A percentile compares a stretch with the other conserved stretches of the same genome.
phyloP scores from a whole-genome alignment of 75 land plant species.

The Picea glauca region DNA sequence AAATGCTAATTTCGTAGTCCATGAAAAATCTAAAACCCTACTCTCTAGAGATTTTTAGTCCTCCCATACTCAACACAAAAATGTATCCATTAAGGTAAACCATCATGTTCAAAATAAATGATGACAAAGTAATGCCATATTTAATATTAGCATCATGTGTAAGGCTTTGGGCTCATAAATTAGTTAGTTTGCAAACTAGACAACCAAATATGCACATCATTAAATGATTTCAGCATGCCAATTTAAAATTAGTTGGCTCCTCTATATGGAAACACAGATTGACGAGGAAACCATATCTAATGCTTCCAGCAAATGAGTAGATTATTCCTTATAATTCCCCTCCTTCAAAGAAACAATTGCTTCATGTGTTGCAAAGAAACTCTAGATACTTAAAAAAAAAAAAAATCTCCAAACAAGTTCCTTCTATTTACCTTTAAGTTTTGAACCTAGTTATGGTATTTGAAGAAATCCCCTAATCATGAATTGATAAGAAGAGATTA shows the following conservation, averaged over 20 bases:
- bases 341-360: constrained; percentile 4
- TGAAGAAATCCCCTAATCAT: neutral
- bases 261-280: constrained; percentile 1
- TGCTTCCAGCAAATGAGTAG: neutral
- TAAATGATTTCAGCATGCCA: constrained; percentile 7
- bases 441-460: neutral
- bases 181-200: neutral
- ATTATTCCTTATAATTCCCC: neutral
- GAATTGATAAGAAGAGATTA: neutral
- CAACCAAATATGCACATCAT: constrained; percentile 7
- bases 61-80: constrained; percentile 2
- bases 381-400: neutral
- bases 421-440: no score
- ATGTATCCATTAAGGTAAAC: neutral
- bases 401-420: neutral
- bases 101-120: neutral
- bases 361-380: neutral
- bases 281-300: neutral
- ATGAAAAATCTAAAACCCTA: no score
- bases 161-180: neutral
- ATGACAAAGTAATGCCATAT: neutral
- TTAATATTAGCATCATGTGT: constrained; percentile 1
- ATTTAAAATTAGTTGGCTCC: constrained; percentile 7
- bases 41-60: neutral
- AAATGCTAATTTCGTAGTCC: no score